Conservation (phyloP, 768 basidiomycete genomes). For the Lactifluus volemus region DNA sequence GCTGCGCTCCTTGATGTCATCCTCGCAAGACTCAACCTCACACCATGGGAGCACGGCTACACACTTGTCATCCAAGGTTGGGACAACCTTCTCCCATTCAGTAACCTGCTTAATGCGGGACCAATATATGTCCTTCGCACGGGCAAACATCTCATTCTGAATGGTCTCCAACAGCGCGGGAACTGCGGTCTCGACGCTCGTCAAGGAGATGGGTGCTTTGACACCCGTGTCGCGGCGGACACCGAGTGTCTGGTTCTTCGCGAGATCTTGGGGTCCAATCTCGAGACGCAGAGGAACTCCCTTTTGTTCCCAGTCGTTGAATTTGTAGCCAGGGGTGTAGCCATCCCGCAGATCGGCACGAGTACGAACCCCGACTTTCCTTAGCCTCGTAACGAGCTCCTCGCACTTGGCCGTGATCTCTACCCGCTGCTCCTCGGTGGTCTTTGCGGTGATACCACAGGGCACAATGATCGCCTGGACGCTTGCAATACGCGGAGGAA, state of each 20-base stretch:
- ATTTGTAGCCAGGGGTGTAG: slow-evolving; percentile 98
- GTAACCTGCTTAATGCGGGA: slow-evolving; percentile 63
- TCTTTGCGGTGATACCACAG: slow-evolving; percentile 87
- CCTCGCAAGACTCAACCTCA: slow-evolving; percentile 86
- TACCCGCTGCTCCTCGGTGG: slow-evolving; percentile 54
- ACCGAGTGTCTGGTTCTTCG: slow-evolving; percentile 68
- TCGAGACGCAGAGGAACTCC: slow-evolving; percentile 97
- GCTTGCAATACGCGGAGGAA: slow-evolving; percentile 94
- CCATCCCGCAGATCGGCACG: slow-evolving; percentile 91
- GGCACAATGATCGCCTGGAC: slow-evolving; percentile 89
- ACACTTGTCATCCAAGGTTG: slow-evolving; percentile 81
- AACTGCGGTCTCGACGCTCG: slow-evolving; percentile 41
- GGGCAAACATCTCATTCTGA: slow-evolving; percentile 79
- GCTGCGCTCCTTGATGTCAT: slow-evolving; percentile 95
- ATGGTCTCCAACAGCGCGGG: slow-evolving; percentile 71
- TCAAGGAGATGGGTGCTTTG: slow-evolving; percentile 47
- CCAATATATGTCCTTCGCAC: slow-evolving; percentile 68
- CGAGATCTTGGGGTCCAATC: slow-evolving; percentile 88
- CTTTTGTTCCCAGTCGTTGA: slow-evolving; percentile 99
- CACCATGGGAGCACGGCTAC: slow-evolving; percentile 94
- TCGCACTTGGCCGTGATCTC: slow-evolving; percentile 72
- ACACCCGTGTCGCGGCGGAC: slow-evolving; percentile 77
- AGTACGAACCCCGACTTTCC: slow-evolving; percentile 67
- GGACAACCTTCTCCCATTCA: slow-evolving; percentile 90
- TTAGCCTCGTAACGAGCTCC: slow-evolving; percentile 63